Base-by-base conservation (phyloP, 306 rosid species). In the Ochetophila trinervis region DNA sequence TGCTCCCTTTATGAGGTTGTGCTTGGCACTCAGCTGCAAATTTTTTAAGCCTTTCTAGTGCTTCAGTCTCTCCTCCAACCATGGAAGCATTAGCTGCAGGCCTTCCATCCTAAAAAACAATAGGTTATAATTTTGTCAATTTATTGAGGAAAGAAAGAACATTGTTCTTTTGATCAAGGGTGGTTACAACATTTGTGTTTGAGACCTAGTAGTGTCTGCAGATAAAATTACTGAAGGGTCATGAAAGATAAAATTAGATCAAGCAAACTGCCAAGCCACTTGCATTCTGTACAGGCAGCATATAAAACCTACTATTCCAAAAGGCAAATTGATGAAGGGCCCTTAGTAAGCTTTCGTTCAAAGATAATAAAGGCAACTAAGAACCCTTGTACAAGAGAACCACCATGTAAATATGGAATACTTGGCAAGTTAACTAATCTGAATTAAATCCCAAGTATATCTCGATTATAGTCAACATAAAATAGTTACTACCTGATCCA, bases 21-120 rank as follows among this genome's bases (percentile, higher is more conserved):
- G 88, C 92, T 67, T 78, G 86, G 77, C 87, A 83, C 75, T 88
- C 99, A 54, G 90, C 91, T 9, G 90, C 95, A 84, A 86, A 94
- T 55, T 63, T 88, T 71, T 79, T 69, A 59, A 94, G 90, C 87
- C 84, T 88, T 79, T 83, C 84, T 4, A 88, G 67, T 44, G 97
- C 99, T 83, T 88, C 99, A 51, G 87, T 85, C 76, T 94, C 99
- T 64, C 99, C 99, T 77, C 99, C 99, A 23, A 83, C 80, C 85
- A 86, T 71, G 18, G 90, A 72, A 80, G 81, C 60, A 80, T 70
- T 82, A 40, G 86, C 84, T 30, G 76, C 85, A 20, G 70, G 60
- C 80, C 77, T 89, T 61, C 91, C 97, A 55, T 85, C 95, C 99
- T 90, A 71, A 68, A 68, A 0, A 5, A 81, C 18, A 69, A 68